Percentiles rank a stretch among this genome's conserved stretches.
Evolutionary conservation across 345 rosid genomes (phyloP).

Genomic region (Mangifera indica): DNA sequence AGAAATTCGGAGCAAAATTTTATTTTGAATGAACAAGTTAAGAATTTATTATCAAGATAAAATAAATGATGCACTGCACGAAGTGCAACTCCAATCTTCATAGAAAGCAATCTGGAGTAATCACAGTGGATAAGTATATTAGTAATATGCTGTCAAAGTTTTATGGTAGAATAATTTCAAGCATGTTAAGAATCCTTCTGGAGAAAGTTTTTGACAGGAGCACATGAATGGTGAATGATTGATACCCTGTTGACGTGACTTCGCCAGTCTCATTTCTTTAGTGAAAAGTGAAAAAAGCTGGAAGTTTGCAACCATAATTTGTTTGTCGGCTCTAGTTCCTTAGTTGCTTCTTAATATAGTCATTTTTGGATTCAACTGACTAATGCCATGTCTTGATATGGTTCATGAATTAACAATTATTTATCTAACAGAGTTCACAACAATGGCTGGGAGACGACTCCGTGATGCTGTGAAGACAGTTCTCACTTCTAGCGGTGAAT

Average conservation of each 20-base stretch:
- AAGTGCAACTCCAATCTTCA: neutral
- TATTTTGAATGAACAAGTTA: neutral
- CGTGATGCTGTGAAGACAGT: constrained; percentile 84
- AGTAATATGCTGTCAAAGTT: too few species aligned
- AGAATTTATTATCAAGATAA: neutral
- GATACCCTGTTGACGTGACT: neutral
- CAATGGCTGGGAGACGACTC: constrained; percentile 99
- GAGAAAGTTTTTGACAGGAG: neutral
- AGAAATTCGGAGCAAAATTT: neutral
- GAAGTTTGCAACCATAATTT: neutral
- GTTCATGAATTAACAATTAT: neutral
- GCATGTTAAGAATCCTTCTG: neutral
- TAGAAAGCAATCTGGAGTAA: neutral
- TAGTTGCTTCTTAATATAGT: neutral
- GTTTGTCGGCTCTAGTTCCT: neutral
- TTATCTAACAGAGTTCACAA: constrained; percentile 70
- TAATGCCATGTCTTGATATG: neutral
- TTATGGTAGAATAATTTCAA: neutral
- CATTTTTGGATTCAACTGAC: neutral
- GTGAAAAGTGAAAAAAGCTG: neutral
- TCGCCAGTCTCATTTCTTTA: neutral
- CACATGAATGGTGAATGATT: neutral
- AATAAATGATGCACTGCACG: neutral
- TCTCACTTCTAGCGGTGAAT: constrained; percentile 54
- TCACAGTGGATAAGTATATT: neutral